These are phyloP conservation scores for Pseudotulostoma volvatum DNA, from an alignment of 495 filamentous ascomycete genomes.

Conservation along the genomic window DNA sequence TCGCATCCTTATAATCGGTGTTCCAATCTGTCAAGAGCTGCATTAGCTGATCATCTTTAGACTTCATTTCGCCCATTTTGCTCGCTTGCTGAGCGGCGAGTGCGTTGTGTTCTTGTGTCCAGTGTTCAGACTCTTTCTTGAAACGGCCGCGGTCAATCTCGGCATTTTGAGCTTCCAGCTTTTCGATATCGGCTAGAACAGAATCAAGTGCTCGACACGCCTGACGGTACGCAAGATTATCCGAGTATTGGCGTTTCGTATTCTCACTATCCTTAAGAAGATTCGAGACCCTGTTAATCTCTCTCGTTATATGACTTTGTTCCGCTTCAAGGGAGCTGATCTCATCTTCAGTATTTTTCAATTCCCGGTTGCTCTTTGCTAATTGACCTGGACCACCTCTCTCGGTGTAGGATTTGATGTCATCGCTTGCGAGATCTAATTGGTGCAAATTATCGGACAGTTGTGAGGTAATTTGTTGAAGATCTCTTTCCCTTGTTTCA, in stretches of 20 bases:
- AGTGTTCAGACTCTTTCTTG: conserved; percentile 46
- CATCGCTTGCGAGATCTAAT: conserved; percentile 53
- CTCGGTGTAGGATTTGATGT: conserved; percentile 67
- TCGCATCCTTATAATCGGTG: conserved; percentile 71
- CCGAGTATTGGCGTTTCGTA: conserved; percentile 64
- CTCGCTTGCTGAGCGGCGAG: conserved; percentile 43
- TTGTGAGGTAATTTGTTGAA: conserved; percentile 54
- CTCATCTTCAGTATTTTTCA: conserved; percentile 47
- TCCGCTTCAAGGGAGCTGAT: conserved; percentile 51
- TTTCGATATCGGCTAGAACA: conserved; percentile 51
- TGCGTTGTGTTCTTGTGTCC: conserved; percentile 42
- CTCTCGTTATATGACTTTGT: conserved; percentile 42
- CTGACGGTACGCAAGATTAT: conserved; percentile 74
- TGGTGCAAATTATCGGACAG: conserved; percentile 59
- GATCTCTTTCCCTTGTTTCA: conserved; percentile 52
- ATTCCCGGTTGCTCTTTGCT: conserved; percentile 47
- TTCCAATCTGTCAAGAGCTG: conserved; percentile 62
- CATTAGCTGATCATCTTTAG: conserved; percentile 63
- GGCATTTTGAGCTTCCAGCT: conserved; percentile 66
- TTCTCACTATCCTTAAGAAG: conserved; percentile 60
- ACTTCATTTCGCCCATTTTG: conserved; percentile 55
- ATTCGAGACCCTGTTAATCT: conserved; percentile 63
- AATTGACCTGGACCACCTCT: conserved; percentile 60
- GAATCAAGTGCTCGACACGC: conserved; percentile 47
- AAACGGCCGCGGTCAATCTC: conserved; percentile 66